Conservation (phyloP, 345 rosid species). For the Citrus sp. region DNA sequence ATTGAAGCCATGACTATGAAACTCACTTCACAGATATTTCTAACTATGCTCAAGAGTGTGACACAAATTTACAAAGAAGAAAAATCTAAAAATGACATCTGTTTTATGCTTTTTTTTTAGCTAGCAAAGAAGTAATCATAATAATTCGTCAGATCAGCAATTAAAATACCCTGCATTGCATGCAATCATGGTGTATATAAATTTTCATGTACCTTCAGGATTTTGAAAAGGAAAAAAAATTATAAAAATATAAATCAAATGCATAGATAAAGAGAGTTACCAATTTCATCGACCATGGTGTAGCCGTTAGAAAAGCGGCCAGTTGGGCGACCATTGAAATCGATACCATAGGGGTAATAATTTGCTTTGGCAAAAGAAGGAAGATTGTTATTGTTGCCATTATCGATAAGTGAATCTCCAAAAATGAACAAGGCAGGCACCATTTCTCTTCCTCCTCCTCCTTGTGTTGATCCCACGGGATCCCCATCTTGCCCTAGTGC, state of each 20-base stretch:
- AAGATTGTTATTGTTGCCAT: slow-evolving; percentile 85
- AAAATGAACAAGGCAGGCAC: slow-evolving; percentile 93
- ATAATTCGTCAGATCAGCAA: neutral
- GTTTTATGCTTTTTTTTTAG: neutral
- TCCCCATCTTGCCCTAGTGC: slow-evolving; percentile 14
- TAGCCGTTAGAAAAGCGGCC: slow-evolving; percentile 96
- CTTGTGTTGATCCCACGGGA: slow-evolving; percentile 14
- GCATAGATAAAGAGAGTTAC: slow-evolving; percentile 16
- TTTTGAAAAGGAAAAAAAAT: neutral
- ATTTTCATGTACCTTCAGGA: neutral
- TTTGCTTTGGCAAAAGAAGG: slow-evolving; percentile 95
- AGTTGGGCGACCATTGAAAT: slow-evolving; percentile 85
- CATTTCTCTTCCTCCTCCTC: slow-evolving; percentile 33
- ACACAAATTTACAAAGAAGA: no score
- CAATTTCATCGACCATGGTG: slow-evolving; percentile 93
- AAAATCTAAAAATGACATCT: no score
- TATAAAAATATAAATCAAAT: neutral
- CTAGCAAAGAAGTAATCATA: neutral
- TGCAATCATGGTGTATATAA: neutral
- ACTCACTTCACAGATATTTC: neutral
- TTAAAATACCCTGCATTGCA: slow-evolving; percentile 15
- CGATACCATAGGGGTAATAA: slow-evolving; percentile 92
- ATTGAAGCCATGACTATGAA: neutral
- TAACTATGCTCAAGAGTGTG: no score
- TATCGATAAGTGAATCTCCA: slow-evolving; percentile 89